Evolutionary conservation across 176 grass and related monocot species (phyloP), one percentile per base, ranked within the genome.

Genomic region (Puya raimondii): DNA sequence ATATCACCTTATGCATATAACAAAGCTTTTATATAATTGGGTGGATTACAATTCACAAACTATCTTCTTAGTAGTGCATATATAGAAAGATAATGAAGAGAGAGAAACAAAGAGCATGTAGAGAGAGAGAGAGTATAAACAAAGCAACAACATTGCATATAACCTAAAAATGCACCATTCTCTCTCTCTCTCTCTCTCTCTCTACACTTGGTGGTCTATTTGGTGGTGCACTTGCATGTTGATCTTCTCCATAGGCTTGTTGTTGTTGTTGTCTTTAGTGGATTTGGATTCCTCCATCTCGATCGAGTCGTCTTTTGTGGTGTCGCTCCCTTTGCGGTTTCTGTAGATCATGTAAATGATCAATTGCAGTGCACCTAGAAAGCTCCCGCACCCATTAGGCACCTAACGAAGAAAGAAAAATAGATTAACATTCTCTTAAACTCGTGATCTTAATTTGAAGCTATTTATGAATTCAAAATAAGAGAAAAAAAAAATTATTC

Each of bases 301-400:
- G 53, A 80, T 71, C 2, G 63, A 67, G 14, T 21, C 58, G 0
- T 77, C 77, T 22, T 22, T 76, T 66, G 76, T 81, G 65, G 84
- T 75, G 58, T 78, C 23, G 59, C 72, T 29, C 57, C 81, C 84
- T 70, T 90, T 97, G 81, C 77, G 66, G 13, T 99, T 88, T 56
- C 87, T 91, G 76, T 99, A 93, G 54, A 99, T 88, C 61, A 78
- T 67, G 61, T 99, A 99, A 13, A 99, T 71, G 64, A 93, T 82
- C 6, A 99, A 79, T 74, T 99, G 94, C 69, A 78, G 48, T 50
- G 91, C 57, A 58, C 94, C 94, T 53, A 99, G 76, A 21, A 77
- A 65, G 56, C 84, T 88, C 23, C 94, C 94, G 75, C 89, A 99
- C 3, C 94, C 94, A 53, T 99, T 99, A 2, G 94, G 94, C 72